Conservation (phyloP, 257 asterid genomes). For the Haberlea rhodopensis region DNA sequence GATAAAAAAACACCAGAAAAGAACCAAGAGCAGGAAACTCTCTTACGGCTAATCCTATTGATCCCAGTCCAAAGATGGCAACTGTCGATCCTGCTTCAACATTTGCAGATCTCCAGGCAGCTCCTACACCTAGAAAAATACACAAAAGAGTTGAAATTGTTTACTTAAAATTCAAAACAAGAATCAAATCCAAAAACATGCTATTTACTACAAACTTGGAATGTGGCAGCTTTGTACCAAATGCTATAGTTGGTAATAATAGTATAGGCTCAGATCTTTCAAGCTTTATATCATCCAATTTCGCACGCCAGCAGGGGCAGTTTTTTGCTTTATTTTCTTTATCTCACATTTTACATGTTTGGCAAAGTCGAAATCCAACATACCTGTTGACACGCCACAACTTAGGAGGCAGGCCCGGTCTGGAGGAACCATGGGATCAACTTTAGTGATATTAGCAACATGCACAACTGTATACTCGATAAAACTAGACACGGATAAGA, state of each 20-base stretch:
- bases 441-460: conserved; percentile 49
- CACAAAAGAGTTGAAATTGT: not conserved
- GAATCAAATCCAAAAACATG: conserved; percentile 3
- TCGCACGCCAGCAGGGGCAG: no score
- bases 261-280: no score
- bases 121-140: conserved; percentile 71
- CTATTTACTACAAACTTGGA: not conserved
- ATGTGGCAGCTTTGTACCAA: not conserved
- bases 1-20: not conserved
- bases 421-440: conserved; percentile 64
- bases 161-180: not conserved
- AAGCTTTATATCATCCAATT: no score
- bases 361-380: not conserved
- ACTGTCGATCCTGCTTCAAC: conserved; percentile 88
- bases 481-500: conserved; percentile 69
- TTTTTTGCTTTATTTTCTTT: no score
- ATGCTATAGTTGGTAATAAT: no score
- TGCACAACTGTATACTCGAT: conserved; percentile 74
- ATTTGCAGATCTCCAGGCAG: conserved; percentile 75
- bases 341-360: no score
- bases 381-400: conserved; percentile 95
- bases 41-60: conserved; percentile 82
- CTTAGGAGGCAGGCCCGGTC: conserved; percentile 78
- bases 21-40: not conserved
- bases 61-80: conserved; percentile 82